Evolutionary conservation across 208 protist species (phyloP).

Genomic region (Trypanosoma rangeli): DNA sequence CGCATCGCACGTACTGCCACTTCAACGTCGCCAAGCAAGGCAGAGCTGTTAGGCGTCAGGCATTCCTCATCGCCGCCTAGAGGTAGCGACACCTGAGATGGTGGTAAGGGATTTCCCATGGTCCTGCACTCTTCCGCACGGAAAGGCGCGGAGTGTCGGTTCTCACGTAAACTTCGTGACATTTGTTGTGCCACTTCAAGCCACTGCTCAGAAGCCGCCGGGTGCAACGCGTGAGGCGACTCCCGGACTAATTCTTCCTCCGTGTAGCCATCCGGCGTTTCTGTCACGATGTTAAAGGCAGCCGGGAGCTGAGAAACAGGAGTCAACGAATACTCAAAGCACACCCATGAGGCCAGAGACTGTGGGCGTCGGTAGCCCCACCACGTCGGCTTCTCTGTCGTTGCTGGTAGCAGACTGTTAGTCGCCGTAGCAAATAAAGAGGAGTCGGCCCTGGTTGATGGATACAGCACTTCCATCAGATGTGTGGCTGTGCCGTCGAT

Average conservation of each 20-base stretch:
- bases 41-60: background rate
- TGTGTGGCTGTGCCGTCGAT: conserved; percentile 21
- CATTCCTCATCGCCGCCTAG: background rate
- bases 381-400: conserved; percentile 2
- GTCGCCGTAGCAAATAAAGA: background rate
- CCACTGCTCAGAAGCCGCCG: background rate
- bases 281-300: too few relatives aligned
- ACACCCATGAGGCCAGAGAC: conserved; percentile 6
- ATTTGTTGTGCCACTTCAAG: background rate
- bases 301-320: background rate
- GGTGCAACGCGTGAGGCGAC: background rate
- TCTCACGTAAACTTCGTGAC: conserved; percentile 24
- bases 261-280: background rate
- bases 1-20: conserved; percentile 22
- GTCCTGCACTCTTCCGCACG: background rate
- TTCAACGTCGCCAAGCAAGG: conserved; percentile 9
- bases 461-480: conserved; percentile 15
- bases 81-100: background rate
- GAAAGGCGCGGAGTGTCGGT: conserved; percentile 13
- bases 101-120: background rate
- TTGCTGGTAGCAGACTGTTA: background rate
- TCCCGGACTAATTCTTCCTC: conserved; percentile 10
- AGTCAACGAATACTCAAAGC: conserved; percentile 14
- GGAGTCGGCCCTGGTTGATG: background rate
- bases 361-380: conserved; percentile 6